phyloP scores from a whole-genome alignment of 2,329 filamentous ascomycete genomes.

The Lecanoromycetidae sp. region DNA sequence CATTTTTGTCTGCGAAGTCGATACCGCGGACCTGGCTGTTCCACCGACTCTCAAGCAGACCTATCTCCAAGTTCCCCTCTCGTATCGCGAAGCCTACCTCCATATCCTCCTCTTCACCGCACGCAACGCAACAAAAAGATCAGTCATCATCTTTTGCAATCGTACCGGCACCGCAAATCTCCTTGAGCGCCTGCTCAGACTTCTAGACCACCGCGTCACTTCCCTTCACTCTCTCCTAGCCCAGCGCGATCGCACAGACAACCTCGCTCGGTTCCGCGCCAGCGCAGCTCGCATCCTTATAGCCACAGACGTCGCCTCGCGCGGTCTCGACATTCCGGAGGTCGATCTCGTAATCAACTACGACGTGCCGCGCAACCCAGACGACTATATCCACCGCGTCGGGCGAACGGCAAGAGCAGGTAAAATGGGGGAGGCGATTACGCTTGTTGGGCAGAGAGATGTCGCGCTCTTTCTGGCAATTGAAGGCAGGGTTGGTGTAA shows the following conservation, averaged over 20 bases:
- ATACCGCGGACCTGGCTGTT: conserved; percentile 61
- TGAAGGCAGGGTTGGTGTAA: conserved; percentile 64
- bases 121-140: conserved; percentile 54
- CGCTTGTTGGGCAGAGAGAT: conserved; percentile 84
- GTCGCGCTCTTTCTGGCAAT: conserved; percentile 84
- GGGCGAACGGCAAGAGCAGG: conserved; percentile 92
- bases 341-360: conserved; percentile 88
- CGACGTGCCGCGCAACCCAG: conserved; percentile 87
- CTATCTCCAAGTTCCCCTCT: conserved; percentile 79
- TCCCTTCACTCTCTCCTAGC: conserved; percentile 78
- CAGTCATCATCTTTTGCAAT: conserved; percentile 89
- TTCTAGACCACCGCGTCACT: conserved; percentile 81
- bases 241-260: conserved; percentile 73
- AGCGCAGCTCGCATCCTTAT: conserved; percentile 79
- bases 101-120: conserved; percentile 77
- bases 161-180: conserved; percentile 78
- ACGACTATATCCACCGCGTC: conserved; percentile 94
- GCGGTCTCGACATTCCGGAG: conserved; percentile 89
- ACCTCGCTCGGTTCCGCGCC: conserved; percentile 83
- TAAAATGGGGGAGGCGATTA: conserved; percentile 67
- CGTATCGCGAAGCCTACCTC: conserved; percentile 88
- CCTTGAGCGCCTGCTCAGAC: conserved; percentile 73
- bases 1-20: conserved; percentile 81
- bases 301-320: conserved; percentile 85
- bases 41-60: conserved; percentile 70